Evolutionary conservation across 768 basidiomycete genomes (phyloP).

Genomic region (Tulasnella sp.): DNA sequence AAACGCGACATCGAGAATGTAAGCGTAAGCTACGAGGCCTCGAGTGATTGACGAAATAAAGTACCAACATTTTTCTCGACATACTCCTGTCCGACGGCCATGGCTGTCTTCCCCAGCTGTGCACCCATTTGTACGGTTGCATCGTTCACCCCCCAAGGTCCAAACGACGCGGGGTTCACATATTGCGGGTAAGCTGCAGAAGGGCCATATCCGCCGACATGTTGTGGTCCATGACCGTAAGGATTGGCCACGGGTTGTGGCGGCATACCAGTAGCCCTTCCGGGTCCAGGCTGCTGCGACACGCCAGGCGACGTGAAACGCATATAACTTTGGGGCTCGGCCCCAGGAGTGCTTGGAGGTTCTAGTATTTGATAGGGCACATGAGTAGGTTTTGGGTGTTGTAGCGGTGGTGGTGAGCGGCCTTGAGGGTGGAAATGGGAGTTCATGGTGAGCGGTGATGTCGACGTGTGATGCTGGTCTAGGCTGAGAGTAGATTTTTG

Average conservation of each 20-base stretch:
- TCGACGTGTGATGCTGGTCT: neutral
- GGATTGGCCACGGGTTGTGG: conserved; percentile 20
- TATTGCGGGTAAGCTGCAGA: conserved; percentile 26
- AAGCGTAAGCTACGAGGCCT: neutral
- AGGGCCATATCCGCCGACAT: too few species aligned
- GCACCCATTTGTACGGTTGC: conserved; percentile 92
- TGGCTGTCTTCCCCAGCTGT: conserved; percentile 85
- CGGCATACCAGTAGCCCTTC: too few species aligned
- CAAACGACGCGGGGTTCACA: conserved; percentile 42
- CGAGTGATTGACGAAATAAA: neutral
- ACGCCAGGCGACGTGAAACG: conserved; percentile 46
- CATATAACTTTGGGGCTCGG: conserved; percentile 61
- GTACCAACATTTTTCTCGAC: conserved; percentile 79
- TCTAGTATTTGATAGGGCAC: conserved; percentile 68
- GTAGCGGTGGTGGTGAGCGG: conserved; percentile 45
- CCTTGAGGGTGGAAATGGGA: conserved; percentile 6
- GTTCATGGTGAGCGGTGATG: neutral
- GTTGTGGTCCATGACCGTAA: conserved; percentile 29
- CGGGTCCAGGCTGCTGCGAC: conserved; percentile 19
- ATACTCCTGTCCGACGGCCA: conserved; percentile 90
- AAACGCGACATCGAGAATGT: neutral
- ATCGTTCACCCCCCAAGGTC: conserved; percentile 79
- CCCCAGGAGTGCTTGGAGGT: conserved; percentile 56
- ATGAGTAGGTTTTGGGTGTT: conserved; percentile 81
- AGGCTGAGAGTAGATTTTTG: conserved; percentile 2